Evolutionary conservation across 148 eudicot species (phyloP).

Genomic region (Linanthus parryae): DNA sequence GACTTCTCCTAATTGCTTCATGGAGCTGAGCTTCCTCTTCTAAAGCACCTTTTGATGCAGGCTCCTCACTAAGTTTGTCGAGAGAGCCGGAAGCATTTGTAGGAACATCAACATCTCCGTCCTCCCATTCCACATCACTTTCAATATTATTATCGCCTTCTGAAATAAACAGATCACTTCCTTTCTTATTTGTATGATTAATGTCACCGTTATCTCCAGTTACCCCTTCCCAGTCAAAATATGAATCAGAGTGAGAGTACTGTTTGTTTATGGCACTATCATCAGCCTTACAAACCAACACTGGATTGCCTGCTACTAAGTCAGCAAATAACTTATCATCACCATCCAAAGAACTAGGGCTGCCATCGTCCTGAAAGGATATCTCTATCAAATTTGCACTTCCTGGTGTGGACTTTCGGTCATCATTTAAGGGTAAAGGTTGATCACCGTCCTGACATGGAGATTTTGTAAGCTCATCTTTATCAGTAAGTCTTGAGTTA

Average conservation of each 20-base stretch:
- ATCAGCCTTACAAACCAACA: slow-evolving; percentile 23
- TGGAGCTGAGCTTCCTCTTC: slow-evolving; percentile 76
- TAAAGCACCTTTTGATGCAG: slow-evolving; percentile 51
- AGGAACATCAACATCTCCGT: slow-evolving; percentile 25
- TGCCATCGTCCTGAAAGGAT: slow-evolving; percentile 57
- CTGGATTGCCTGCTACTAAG: slow-evolving; percentile 54
- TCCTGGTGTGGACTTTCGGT: slow-evolving; percentile 14
- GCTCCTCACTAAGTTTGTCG: slow-evolving; percentile 17
- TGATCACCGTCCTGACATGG: slow-evolving; percentile 16
- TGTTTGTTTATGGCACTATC: slow-evolving; percentile 17
- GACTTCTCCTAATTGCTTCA: slow-evolving; percentile 84
- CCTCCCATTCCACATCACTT: slow-evolving; percentile 56
- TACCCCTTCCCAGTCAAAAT: slow-evolving; percentile 73
- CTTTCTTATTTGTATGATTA: slow-evolving; percentile 13
- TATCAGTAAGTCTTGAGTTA: slow-evolving; percentile 12
- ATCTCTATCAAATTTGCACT: slow-evolving; percentile 44
- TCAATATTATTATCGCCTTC: slow-evolving; percentile 32
- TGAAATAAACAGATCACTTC: slow-evolving; percentile 12
- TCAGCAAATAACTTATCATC: slow-evolving; percentile 71
- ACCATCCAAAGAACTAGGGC: slow-evolving; percentile 22
- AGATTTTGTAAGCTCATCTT: slow-evolving; percentile 19
- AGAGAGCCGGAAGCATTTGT: slow-evolving; percentile 20
- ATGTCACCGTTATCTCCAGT: slow-evolving; percentile 22
- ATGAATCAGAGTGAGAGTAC: slow-evolving; percentile 39
- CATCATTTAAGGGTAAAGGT: slow-evolving; percentile 10